A percentile compares a stretch with the other conserved stretches of the same genome.
phyloP scores from a whole-genome alignment of 2,329 filamentous ascomycete genomes.

The Penicillium sp. region DNA sequence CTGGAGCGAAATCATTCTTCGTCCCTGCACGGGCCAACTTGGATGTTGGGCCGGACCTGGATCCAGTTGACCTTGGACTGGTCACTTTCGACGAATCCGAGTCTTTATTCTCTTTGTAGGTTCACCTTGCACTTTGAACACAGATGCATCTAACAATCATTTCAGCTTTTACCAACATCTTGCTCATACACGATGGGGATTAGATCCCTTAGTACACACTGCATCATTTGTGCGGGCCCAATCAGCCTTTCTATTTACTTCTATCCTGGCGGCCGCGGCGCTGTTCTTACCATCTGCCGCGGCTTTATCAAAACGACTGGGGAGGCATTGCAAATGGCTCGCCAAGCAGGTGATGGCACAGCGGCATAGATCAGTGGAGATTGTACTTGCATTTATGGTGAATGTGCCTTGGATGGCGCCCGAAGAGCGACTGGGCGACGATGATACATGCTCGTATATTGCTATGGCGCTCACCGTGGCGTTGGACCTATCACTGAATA shows the following conservation, averaged over 20 bases:
- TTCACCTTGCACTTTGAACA: slow-evolving; percentile 4
- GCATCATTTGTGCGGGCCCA: slow-evolving; percentile 64
- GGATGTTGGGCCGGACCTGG: slow-evolving; percentile 64
- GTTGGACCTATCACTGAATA: slow-evolving; percentile 68
- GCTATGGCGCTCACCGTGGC: slow-evolving; percentile 69
- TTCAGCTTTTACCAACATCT: slow-evolving; percentile 67
- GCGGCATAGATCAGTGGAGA: slow-evolving; percentile 69
- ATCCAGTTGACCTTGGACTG: slow-evolving; percentile 70
- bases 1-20: slow-evolving; percentile 62
- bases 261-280: slow-evolving; percentile 67
- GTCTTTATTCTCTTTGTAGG: slow-evolving; percentile 65
- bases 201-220: slow-evolving; percentile 67
- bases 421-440: slow-evolving; percentile 50
- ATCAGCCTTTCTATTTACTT: slow-evolving; percentile 71
- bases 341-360: slow-evolving; percentile 62
- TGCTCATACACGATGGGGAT: slow-evolving; percentile 72
- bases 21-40: slow-evolving; percentile 62
- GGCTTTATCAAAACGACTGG: slow-evolving; percentile 65
- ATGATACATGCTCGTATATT: slow-evolving; percentile 71
- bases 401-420: slow-evolving; percentile 73
- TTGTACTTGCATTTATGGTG: slow-evolving; percentile 72
- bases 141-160: background rate
- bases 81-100: slow-evolving; percentile 65
- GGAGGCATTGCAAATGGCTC: slow-evolving; percentile 63
- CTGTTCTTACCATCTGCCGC: slow-evolving; percentile 65